Conservation (phyloP, 768 basidiomycete species). For the Thelephora ganbajun region DNA sequence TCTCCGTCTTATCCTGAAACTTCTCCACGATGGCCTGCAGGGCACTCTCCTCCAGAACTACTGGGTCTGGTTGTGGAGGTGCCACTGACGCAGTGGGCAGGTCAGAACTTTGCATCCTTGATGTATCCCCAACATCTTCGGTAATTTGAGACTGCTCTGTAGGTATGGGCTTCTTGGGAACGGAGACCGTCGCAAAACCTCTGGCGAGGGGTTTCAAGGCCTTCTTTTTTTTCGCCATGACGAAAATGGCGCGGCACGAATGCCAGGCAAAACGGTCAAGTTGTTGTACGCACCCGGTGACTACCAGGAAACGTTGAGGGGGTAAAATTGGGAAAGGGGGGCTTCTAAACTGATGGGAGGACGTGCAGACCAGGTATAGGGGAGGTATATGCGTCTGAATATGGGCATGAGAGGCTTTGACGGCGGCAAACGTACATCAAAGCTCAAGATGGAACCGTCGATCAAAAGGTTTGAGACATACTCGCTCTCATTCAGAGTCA, state of each 20-base stretch:
- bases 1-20: constrained; percentile 79
- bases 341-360: no score
- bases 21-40: constrained; percentile 69
- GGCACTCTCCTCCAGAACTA: constrained; percentile 35
- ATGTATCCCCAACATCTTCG: background rate
- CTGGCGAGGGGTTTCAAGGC: constrained; percentile 62
- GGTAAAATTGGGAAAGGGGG: no score
- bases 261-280: background rate
- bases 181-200: constrained; percentile 71
- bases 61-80: constrained; percentile 19
- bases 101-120: background rate
- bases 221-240: constrained; percentile 75
- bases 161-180: constrained; percentile 56
- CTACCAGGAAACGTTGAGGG: no score
- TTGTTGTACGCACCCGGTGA: background rate
- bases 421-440: no score
- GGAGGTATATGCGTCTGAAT: no score
- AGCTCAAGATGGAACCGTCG: no score
- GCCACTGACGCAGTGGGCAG: background rate
- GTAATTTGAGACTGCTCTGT: constrained; percentile 9
- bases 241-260: background rate
- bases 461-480: no score
- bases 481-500: no score
- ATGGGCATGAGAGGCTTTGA: no score
- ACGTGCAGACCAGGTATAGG: no score